Evolutionary conservation across 495 filamentous ascomycete species (phyloP), one percentile per base, ranked within the genome.

Genomic region (Pyrenula aspistea): DNA sequence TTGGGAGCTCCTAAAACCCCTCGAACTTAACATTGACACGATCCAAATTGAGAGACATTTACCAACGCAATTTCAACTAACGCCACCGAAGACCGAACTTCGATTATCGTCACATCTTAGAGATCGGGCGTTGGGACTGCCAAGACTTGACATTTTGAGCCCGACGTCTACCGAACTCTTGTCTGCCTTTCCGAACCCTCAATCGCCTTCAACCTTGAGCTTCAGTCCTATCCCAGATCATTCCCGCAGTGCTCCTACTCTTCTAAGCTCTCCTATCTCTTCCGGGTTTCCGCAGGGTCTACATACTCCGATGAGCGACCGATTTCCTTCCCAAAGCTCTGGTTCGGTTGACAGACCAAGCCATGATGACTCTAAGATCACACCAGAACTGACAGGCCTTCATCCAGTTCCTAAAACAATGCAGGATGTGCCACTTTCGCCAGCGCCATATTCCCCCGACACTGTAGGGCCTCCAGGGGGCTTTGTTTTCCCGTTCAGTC

Each of bases 21-120:
- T 71, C 19, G 66, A 65, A 4, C 57, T 62, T 10, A 66, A 67
- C 49, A 63, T 63, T 2, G 69, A 70, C 54, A 64, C 66, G 1
- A 63, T 71, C 49, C 66, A 67, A 53, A 60, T 70, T 24, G 67
- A 71, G 55, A 55, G 69, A 2, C 69, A 71, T 55, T 53, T 68
- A 12, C 62, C 63, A 22, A 64, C 56, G 1, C 59, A 65, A 31
- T 71, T 71, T 55, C 67, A 68, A 19, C 47, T 68, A 10, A 25
- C 23, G 12, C 62, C 67, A 1, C 64, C 67, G 19, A 70, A 62
- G 25, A 11, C 57, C 24, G 64, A 71, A 4, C 53, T 56, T 10
- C 51, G 57, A 11, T 62, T 60, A 21, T n/a, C 56, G 22, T 58
- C 60, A 53, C 42, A 59, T 50, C 31, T 58, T 0, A 56, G 56